Conservation (phyloP, 306 rosid species). For the Mimosa bimucronata region DNA sequence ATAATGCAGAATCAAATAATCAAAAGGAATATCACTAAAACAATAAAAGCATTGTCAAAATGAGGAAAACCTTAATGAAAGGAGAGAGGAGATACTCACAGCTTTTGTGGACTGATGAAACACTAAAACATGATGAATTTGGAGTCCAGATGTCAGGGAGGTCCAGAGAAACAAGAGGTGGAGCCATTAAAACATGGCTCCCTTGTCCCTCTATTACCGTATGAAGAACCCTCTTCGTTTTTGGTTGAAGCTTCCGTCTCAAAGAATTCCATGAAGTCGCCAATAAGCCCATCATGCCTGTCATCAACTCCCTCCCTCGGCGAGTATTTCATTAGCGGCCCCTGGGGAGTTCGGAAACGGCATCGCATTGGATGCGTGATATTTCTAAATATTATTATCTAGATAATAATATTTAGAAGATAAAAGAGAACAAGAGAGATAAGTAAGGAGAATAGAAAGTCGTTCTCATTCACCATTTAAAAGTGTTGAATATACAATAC, state of each 20-base stretch:
- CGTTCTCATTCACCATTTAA: no score
- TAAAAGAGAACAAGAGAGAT: no score
- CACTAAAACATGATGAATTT: conserved; percentile 33
- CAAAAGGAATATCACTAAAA: no score
- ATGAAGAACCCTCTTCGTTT: conserved; percentile 47
- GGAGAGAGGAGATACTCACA: conserved; percentile 46
- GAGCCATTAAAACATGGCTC: conserved; percentile 63
- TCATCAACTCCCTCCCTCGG: conserved; percentile 32
- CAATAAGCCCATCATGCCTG: conserved; percentile 45
- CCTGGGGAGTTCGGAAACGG: no score
- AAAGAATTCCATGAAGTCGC: conserved; percentile 47
- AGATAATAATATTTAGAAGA: no score
- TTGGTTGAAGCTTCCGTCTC: conserved; percentile 41
- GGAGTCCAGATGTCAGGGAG: conserved; percentile 75
- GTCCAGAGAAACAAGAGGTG: conserved; percentile 76
- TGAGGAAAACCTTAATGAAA: not conserved
- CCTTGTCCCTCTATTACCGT: conserved; percentile 34
- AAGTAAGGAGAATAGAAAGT: no score
- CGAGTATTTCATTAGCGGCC: conserved; percentile 24
- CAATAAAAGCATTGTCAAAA: no score
- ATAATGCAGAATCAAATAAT: conserved; percentile 5
- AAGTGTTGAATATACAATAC: no score
- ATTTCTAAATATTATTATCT: no score
- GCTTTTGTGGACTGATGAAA: conserved; percentile 37
- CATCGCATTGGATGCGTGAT: no score